These are phyloP conservation scores for Backusella australiensis DNA, from an alignment of 192 early-diverging fungal species.

Conservation along the genomic window DNA sequence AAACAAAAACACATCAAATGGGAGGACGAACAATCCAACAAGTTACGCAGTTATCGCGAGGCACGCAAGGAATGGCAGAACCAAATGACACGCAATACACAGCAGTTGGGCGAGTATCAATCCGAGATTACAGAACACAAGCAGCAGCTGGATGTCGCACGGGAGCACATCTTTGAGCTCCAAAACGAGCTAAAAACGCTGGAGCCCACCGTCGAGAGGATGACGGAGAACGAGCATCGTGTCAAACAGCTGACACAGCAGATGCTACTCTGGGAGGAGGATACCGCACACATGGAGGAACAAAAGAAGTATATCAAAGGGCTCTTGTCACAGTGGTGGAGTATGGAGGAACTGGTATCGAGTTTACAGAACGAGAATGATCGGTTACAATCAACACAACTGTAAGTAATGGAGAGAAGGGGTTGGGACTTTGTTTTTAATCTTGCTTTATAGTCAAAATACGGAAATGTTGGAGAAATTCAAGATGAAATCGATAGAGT, in stretches of 20 bases:
- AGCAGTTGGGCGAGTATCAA: conserved; percentile 39
- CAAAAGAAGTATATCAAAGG: conserved; percentile 43
- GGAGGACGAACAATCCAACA: conserved; percentile 50
- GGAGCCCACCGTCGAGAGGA: conserved; percentile 43
- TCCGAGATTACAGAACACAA: conserved; percentile 29
- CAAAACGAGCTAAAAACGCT: conserved; percentile 44
- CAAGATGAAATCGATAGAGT: neutral
- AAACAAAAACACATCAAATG: conserved; percentile 55
- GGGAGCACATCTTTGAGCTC: conserved; percentile 39
- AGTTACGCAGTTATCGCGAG: conserved; percentile 45
- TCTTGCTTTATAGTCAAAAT: neutral
- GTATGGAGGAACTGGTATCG: conserved; percentile 24
- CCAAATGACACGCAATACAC: conserved; percentile 36
- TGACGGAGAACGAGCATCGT: conserved; percentile 48
- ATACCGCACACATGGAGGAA: conserved; percentile 40
- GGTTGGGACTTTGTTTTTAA: neutral
- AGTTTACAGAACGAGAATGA: conserved; percentile 27
- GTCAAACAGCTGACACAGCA: conserved; percentile 50
- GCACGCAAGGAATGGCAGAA: conserved; percentile 46
- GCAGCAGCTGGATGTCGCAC: conserved; percentile 23
- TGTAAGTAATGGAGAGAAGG: neutral
- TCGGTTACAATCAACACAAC: neutral
- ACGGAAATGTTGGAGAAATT: neutral
- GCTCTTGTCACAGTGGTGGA: conserved; percentile 35
- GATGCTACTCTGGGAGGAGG: conserved; percentile 47